Evolutionary conservation across 148 eudicot species (phyloP), one percentile per base, ranked within the genome.

Genomic region (Persicaria tinctoria): DNA sequence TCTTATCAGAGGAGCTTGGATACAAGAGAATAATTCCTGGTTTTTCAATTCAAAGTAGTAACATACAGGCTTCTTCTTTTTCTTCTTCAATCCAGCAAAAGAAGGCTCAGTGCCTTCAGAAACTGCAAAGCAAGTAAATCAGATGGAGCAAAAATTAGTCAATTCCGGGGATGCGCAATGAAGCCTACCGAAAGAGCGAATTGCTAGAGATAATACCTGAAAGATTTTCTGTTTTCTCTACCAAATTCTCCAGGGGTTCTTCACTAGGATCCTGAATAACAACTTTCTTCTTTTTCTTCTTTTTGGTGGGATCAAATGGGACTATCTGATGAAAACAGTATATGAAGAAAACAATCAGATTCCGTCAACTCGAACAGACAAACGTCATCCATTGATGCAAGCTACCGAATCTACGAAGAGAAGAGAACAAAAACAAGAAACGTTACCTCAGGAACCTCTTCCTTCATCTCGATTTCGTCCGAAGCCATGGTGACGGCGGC

Each of bases 231-330:
- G 89, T 83, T 79, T 87, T 85, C 78, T 87, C 93, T 49, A 75
- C 81, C 81, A 91, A 73, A 20, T 80, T 78, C 70, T 91, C 91
- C 47, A 80, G 88, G 45, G 83, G 50, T 9, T 89, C 93, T 14
- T 89, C 97, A 69, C 77, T 83, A 70, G 87, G 87, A 63, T 91
- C 97, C 80, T 89, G 90, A 83, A 82, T 81, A 4, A 85, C 88
- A 55, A 85, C 86, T 79, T 89, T 89, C 87, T 91, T 91, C 84
- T 91, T 91, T 72, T 91, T 91, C 83, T 91, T 89, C 86, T 91
- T 89, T 41, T 91, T 91, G 49, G 90, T 66, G 7, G 89, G 91
- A 81, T 91, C 93, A 82, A 89, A 91, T 48, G 90, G 83, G 18
- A 85, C 87, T 76, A 88, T 80, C 89, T 90, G 86, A 63, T 10